phyloP scores from a whole-genome alignment of 345 rosid species.

The Eucalyptus erythrocorys region DNA sequence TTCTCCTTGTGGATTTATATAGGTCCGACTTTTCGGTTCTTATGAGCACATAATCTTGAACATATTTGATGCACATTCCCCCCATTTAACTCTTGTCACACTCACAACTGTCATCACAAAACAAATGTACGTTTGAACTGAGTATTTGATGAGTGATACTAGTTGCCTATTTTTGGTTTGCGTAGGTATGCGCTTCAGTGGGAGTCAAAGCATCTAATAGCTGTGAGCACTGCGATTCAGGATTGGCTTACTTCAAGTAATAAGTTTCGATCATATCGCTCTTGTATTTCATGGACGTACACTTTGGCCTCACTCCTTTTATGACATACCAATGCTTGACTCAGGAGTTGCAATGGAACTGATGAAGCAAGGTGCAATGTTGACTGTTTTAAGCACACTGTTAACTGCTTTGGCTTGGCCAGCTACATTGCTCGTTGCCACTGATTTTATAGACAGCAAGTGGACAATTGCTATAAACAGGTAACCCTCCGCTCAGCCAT shows the following conservation, averaged over 20 bases:
- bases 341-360: conserved; percentile 65
- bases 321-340: neutral
- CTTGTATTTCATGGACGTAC: neutral
- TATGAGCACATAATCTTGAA: neutral
- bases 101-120: neutral
- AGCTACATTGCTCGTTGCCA: conserved; percentile 64
- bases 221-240: conserved; percentile 93
- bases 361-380: conserved; percentile 97
- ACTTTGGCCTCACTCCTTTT: neutral
- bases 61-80: neutral
- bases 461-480: conserved; percentile 91
- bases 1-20: neutral
- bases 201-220: conserved; percentile 84
- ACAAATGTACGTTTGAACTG: neutral
- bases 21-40: neutral
- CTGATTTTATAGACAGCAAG: conserved; percentile 88
- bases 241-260: conserved; percentile 99
- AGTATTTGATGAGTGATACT: neutral
- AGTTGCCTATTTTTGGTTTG: neutral
- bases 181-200: conserved; percentile 82
- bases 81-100: neutral
- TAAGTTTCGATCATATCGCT: conserved; percentile 9
- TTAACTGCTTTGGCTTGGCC: conserved; percentile 89
- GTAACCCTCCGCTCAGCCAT: conserved; percentile 13
- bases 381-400: conserved; percentile 83